phyloP scores from a whole-genome alignment of 202 grass and related monocot species.

The Musa balbisiana region DNA sequence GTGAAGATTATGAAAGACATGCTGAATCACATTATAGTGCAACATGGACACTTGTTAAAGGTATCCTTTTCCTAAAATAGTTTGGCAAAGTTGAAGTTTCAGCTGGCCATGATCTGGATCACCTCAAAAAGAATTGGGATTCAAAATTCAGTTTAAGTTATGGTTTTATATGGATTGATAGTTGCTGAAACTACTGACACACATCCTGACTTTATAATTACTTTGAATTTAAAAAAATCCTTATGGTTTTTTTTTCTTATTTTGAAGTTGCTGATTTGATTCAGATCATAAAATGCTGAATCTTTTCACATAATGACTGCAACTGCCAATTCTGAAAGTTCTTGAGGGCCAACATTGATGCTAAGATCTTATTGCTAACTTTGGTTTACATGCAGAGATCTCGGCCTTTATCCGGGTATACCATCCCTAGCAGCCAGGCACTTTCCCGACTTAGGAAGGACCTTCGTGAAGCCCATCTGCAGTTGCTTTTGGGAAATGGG shows the following conservation, averaged over 20 bases:
- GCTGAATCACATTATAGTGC: slow-evolving; percentile 42
- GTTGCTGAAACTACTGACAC: background rate
- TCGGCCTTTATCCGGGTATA: slow-evolving; percentile 28
- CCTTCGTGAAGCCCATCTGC: slow-evolving; percentile 41
- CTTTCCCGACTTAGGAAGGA: slow-evolving; percentile 36
- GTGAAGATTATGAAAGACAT: slow-evolving; percentile 37
- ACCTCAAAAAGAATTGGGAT: background rate
- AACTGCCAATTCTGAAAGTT: background rate
- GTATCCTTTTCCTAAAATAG: slow-evolving; percentile 30
- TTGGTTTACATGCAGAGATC: slow-evolving; percentile 32
- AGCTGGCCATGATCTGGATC: background rate
- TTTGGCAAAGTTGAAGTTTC: background rate
- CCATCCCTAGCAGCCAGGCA: slow-evolving; percentile 30
- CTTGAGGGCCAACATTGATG: background rate
- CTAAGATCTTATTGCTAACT: slow-evolving; percentile 1
- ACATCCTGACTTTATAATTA: background rate
- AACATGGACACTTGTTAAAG: slow-evolving; percentile 43
- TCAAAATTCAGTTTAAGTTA: background rate
- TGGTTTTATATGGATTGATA: background rate
- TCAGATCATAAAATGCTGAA: background rate
- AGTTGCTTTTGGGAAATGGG: slow-evolving; percentile 42
- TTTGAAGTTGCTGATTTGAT: background rate
- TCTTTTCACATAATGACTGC: background rate
- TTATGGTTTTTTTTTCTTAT: too few species aligned
- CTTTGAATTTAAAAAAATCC: background rate